Evolutionary conservation across 2,329 filamentous ascomycete species (phyloP).

Genomic region (Sarocladiaceae sp.): DNA sequence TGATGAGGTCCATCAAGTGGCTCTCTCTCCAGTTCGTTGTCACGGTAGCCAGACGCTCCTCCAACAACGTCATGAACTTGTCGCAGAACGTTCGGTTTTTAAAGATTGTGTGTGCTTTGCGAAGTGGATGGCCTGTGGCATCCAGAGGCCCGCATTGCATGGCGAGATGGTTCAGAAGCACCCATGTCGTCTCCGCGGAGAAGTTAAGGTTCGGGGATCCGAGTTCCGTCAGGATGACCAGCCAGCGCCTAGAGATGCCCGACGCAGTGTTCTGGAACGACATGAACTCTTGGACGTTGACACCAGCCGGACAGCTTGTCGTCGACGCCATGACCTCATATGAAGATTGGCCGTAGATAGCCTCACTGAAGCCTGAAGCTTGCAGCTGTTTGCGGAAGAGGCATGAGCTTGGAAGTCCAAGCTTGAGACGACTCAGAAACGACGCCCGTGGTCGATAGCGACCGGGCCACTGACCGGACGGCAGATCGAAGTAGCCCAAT

Average conservation of each 20-base stretch:
- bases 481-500: conserved; percentile 41
- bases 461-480: conserved; percentile 30
- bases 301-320: conserved; percentile 35
- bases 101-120: conserved; percentile 44
- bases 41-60: conserved; percentile 35
- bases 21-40: conserved; percentile 52
- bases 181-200: conserved; percentile 42
- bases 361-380: conserved; percentile 1
- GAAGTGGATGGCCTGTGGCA: conserved; percentile 23
- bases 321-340: conserved; percentile 48
- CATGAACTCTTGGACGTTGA: conserved; percentile 46
- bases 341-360: conserved; percentile 39
- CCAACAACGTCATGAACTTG: conserved; percentile 40
- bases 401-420: conserved; percentile 29
- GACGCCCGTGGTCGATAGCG: conserved; percentile 24
- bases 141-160: conserved; percentile 47
- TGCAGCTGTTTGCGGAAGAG: conserved; percentile 26
- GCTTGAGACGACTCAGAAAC: conserved; percentile 37
- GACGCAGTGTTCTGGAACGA: conserved; percentile 42
- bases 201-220: conserved; percentile 53
- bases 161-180: conserved; percentile 44
- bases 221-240: conserved; percentile 41
- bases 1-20: conserved; percentile 49
- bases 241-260: conserved; percentile 42
- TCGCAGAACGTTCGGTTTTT: conserved; percentile 42